Conservation (phyloP, 2,329 filamentous ascomycete genomes). For the Verticillium longisporum region DNA sequence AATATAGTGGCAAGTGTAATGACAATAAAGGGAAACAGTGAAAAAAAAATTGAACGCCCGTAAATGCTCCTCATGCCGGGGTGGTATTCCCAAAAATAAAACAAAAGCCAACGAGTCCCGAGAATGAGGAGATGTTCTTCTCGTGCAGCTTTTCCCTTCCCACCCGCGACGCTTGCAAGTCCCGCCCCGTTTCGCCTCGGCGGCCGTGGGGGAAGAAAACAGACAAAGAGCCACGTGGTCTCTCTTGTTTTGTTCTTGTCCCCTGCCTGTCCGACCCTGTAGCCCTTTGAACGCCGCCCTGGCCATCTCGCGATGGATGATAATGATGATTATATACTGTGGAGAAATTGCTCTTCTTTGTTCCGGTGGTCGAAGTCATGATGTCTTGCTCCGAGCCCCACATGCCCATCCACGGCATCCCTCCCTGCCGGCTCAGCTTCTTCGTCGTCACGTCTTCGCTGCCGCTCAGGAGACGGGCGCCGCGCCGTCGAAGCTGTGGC, state of each 20-base stretch:
- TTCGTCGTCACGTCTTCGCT: background rate
- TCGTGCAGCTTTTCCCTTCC: background rate
- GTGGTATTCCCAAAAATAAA: background rate
- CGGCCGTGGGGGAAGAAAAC: too few relatives aligned
- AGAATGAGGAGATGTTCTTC: background rate
- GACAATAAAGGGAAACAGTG: background rate
- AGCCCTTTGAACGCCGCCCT: background rate
- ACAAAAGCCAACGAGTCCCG: background rate
- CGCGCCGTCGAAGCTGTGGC: too few relatives aligned
- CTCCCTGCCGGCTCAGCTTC: background rate
- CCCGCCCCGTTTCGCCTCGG: background rate
- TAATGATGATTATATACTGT: background rate
- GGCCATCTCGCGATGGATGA: background rate
- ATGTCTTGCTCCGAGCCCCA: background rate
- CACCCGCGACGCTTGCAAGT: background rate
- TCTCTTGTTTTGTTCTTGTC: background rate
- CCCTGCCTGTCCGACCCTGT: background rate
- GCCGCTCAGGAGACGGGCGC: slow-evolving; percentile 18
- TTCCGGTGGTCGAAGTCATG: background rate
- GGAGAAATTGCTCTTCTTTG: background rate
- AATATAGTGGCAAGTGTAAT: background rate
- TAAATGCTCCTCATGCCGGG: slow-evolving; percentile 1
- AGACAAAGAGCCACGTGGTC: background rate
- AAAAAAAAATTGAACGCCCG: background rate
- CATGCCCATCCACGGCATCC: too few relatives aligned